Percentiles rank a stretch among this genome's conserved stretches.
phyloP scores from a whole-genome alignment of 306 rosid species.

The Quercus mongolica region DNA sequence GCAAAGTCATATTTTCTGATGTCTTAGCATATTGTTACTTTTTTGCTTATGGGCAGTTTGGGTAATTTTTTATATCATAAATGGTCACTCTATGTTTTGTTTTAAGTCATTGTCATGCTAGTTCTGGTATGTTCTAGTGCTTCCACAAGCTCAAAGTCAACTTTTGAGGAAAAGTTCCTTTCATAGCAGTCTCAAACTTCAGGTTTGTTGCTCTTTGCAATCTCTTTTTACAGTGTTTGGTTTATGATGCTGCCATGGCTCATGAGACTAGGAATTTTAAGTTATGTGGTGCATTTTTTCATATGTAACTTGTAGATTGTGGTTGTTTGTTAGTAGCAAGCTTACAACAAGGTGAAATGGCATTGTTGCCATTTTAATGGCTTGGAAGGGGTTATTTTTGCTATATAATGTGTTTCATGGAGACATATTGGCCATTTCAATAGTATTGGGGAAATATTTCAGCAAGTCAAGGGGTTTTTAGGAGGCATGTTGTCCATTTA shows the following conservation, averaged over 20 bases:
- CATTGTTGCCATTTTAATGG: too few relatives aligned
- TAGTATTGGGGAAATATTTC: too few relatives aligned
- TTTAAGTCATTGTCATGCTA: neutral
- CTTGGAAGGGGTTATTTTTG: too few relatives aligned
- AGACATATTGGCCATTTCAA: too few relatives aligned
- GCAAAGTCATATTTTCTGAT: too few relatives aligned
- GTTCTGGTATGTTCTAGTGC: conserved; percentile 13
- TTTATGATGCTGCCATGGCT: neutral
- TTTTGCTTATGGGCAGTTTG: neutral
- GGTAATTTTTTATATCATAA: neutral
- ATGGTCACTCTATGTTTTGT: neutral
- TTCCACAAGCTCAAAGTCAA: conserved; percentile 57
- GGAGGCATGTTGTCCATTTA: too few relatives aligned
- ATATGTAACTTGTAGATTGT: neutral
- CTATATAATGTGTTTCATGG: too few relatives aligned
- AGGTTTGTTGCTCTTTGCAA: conserved; percentile 45
- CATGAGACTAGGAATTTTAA: neutral
- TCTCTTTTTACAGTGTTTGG: neutral
- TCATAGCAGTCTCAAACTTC: conserved; percentile 94
- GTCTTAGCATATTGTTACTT: too few relatives aligned
- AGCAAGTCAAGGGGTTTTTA: too few relatives aligned
- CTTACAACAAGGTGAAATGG: neutral
- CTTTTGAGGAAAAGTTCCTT: conserved; percentile 91
- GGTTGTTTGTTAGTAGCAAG: neutral
- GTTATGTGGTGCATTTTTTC: neutral